These are phyloP conservation scores for Amborella trichopoda DNA, from an alignment of 164 flowering plant genomes.

Conservation along the genomic window DNA sequence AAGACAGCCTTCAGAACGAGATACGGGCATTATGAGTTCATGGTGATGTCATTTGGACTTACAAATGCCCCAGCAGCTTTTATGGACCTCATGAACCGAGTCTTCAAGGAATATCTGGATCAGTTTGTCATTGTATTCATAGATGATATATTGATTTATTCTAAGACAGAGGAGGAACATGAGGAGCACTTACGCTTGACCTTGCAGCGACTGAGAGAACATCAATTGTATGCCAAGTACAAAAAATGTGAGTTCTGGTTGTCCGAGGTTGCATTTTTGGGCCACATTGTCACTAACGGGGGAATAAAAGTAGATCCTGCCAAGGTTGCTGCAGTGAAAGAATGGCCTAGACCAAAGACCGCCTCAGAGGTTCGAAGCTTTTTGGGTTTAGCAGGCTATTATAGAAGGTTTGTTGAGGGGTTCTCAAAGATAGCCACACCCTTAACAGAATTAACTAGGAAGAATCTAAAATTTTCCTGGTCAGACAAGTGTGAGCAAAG, in stretches of 20 bases:
- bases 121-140: neutral
- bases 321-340: neutral
- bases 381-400: no score
- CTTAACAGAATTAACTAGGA: neutral
- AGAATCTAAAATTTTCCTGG: neutral
- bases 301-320: neutral
- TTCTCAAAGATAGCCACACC: neutral
- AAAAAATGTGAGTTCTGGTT: neutral
- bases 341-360: neutral
- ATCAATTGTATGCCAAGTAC: neutral
- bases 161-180: neutral
- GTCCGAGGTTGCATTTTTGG: neutral
- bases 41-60: constrained; percentile 1
- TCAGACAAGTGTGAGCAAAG: no score
- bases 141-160: neutral
- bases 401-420: no score
- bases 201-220: neutral
- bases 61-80: neutral
- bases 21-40: neutral
- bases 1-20: neutral
- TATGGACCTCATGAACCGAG: constrained; percentile 1
- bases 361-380: neutral
- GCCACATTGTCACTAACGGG: neutral
- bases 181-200: neutral
- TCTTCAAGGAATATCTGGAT: neutral